Evolutionary conservation across 441 rosid species (phyloP).

Genomic region (Gossypium laxum): DNA sequence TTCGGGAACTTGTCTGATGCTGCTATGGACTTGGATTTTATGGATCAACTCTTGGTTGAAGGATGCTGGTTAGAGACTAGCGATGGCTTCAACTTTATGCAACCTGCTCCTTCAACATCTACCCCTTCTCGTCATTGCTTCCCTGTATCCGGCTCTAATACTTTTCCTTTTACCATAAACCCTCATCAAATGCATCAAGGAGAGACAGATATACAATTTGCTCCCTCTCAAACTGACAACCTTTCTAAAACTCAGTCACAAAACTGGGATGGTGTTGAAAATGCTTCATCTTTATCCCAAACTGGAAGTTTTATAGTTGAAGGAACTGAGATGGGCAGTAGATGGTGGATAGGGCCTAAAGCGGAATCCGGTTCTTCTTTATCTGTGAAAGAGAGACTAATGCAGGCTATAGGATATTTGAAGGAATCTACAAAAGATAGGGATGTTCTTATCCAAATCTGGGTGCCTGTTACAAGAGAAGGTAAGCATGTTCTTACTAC

Average conservation of each 20-base stretch:
- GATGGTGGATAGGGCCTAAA: constrained; percentile 56
- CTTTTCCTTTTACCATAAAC: constrained; percentile 19
- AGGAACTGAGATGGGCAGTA: constrained; percentile 39
- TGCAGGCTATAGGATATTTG: constrained; percentile 42
- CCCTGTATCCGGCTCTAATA: constrained; percentile 24
- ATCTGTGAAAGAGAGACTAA: constrained; percentile 46
- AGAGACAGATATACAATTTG: constrained; percentile 21
- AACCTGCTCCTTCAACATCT: constrained; percentile 27
- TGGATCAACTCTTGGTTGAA: constrained; percentile 77
- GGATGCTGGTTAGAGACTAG: constrained; percentile 74
- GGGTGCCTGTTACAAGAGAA: constrained; percentile 68
- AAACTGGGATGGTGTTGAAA: constrained; percentile 22
- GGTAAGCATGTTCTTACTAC: constrained; percentile 69
- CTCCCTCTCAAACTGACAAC: constrained; percentile 23
- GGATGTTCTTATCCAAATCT: constrained; percentile 65
- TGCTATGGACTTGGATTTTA: constrained; percentile 74
- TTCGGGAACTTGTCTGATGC: constrained; percentile 25
- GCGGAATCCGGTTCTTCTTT: constrained; percentile 26
- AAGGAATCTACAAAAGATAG: constrained; percentile 39
- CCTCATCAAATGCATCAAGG: constrained; percentile 24
- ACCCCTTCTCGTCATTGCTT: constrained; percentile 18
- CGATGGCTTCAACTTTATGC: constrained; percentile 34
- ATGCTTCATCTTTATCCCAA: constrained; percentile 26
- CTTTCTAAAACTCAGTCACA: constrained; percentile 20
- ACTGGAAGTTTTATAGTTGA: constrained; percentile 26